A percentile compares a stretch with the other conserved stretches of the same genome.
Conservation (phyloP, 2,329 filamentous ascomycete genomes). For the Diaporthe ampelina region DNA sequence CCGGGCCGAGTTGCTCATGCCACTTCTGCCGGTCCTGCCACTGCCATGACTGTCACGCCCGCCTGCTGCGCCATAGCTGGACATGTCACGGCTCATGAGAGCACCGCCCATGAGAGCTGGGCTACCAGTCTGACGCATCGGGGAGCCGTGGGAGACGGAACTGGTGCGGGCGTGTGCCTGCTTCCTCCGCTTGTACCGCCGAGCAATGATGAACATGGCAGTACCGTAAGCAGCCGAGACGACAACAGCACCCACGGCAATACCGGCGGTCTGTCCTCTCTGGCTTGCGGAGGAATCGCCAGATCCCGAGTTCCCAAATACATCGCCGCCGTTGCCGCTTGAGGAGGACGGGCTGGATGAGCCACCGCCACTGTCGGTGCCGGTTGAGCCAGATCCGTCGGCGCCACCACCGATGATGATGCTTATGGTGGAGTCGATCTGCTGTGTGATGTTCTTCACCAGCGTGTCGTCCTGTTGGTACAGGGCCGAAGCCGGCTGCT, state of each 20-base stretch:
- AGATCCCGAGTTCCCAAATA: slow-evolving; percentile 49
- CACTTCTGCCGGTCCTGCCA: slow-evolving; percentile 65
- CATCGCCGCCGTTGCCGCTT: slow-evolving; percentile 50
- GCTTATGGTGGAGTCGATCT: slow-evolving; percentile 88
- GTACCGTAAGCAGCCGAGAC: slow-evolving; percentile 90
- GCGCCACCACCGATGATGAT: slow-evolving; percentile 65
- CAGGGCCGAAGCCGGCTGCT: slow-evolving; percentile 79
- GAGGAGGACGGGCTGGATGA: slow-evolving; percentile 50
- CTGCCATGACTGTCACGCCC: slow-evolving; percentile 75
- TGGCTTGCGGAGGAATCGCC: slow-evolving; percentile 67
- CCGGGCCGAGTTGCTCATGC: slow-evolving; percentile 66
- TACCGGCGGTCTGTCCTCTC: slow-evolving; percentile 74
- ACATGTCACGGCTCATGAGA: slow-evolving; percentile 69
- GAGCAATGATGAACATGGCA: slow-evolving; percentile 93
- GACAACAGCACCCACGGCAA: slow-evolving; percentile 82
- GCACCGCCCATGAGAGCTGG: slow-evolving; percentile 80
- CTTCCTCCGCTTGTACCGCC: slow-evolving; percentile 90
- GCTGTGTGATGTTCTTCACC: slow-evolving; percentile 79
- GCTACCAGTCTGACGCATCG: slow-evolving; percentile 69
- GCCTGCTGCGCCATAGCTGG: slow-evolving; percentile 65
- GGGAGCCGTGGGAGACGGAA: slow-evolving; percentile 74
- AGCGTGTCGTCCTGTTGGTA: slow-evolving; percentile 75
- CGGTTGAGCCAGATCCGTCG: slow-evolving; percentile 54
- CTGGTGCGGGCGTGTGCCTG: slow-evolving; percentile 82
- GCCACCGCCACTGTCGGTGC: slow-evolving; percentile 55